Conservation (phyloP, 2,329 filamentous ascomycete genomes). For the Calonectria leucothoes region DNA sequence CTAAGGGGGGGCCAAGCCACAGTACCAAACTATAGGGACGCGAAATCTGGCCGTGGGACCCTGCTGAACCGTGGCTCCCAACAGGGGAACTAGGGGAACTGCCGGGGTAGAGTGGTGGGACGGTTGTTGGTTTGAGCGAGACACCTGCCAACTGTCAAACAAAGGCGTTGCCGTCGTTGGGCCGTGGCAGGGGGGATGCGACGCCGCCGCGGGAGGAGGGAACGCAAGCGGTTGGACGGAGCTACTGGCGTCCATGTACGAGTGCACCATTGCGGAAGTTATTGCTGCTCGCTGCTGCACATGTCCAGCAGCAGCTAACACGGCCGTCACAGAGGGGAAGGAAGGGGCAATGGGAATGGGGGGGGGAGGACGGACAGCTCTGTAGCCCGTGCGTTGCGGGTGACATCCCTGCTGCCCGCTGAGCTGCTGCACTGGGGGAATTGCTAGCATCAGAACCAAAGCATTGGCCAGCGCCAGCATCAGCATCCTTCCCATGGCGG, state of each 20-base stretch:
- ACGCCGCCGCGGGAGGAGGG: not conserved
- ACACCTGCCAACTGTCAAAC: slow-evolving; percentile 4
- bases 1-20: slow-evolving; percentile 22
- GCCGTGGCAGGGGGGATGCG: not conserved
- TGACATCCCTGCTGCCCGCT: slow-evolving; percentile 23
- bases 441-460: slow-evolving; percentile 3
- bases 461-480: not conserved
- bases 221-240: not conserved
- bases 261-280: not conserved
- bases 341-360: not conserved
- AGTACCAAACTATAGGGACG: slow-evolving; percentile 34
- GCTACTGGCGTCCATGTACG: not conserved
- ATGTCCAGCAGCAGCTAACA: slow-evolving; percentile 1
- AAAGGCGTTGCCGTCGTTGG: not conserved
- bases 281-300: not conserved
- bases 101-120: not conserved
- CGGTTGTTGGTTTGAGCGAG: slow-evolving; percentile 2
- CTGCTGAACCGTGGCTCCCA: slow-evolving; percentile 15
- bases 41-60: slow-evolving; percentile 18
- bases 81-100: slow-evolving; percentile 13
- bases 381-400: slow-evolving; percentile 27
- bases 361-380: not conserved
- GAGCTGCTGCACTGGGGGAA: not conserved
- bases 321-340: not conserved
- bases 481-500: not conserved